Conservation (phyloP, 2,329 filamentous ascomycete species). For the Sphaerostilbella broomeana region DNA sequence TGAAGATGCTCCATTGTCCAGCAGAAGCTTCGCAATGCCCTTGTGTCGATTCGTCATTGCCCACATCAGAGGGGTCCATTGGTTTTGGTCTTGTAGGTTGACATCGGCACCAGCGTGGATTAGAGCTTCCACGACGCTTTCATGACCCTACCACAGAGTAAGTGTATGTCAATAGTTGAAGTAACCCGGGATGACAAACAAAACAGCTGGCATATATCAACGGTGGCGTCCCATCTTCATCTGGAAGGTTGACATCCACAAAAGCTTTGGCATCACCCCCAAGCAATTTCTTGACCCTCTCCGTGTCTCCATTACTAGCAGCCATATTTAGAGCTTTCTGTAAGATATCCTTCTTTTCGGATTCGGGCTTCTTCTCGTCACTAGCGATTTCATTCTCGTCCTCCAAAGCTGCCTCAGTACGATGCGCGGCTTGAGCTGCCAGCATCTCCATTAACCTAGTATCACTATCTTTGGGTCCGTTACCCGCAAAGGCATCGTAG, state of each 20-base stretch:
- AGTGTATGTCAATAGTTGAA: background rate
- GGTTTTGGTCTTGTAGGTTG: constrained; percentile 89
- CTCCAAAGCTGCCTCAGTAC: constrained; percentile 63
- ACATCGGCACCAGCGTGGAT: constrained; percentile 82
- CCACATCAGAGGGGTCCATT: constrained; percentile 99
- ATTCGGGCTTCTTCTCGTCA: constrained; percentile 64
- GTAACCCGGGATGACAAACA: constrained; percentile 43
- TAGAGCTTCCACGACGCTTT: constrained; percentile 76
- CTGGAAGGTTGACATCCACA: constrained; percentile 78
- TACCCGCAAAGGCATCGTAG: constrained; percentile 55
- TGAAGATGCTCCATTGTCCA: constrained; percentile 91
- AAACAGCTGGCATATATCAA: constrained; percentile 98
- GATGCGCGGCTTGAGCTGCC: constrained; percentile 80
- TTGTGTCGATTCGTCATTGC: constrained; percentile 99
- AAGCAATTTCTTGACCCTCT: constrained; percentile 70
- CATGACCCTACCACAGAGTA: constrained; percentile 59
- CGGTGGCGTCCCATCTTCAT: constrained; percentile 93
- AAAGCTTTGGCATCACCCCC: constrained; percentile 65
- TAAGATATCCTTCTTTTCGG: constrained; percentile 72
- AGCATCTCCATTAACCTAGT: constrained; percentile 91
- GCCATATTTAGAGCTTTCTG: constrained; percentile 92
- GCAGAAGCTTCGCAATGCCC: constrained; percentile 82
- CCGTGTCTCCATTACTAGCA: constrained; percentile 89
- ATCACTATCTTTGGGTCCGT: constrained; percentile 67
- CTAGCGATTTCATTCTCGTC: constrained; percentile 74